A percentile compares a stretch with the other conserved stretches of the same genome.
phyloP scores from a whole-genome alignment of 2,329 filamentous ascomycete genomes.

The Catunica adiposa region DNA sequence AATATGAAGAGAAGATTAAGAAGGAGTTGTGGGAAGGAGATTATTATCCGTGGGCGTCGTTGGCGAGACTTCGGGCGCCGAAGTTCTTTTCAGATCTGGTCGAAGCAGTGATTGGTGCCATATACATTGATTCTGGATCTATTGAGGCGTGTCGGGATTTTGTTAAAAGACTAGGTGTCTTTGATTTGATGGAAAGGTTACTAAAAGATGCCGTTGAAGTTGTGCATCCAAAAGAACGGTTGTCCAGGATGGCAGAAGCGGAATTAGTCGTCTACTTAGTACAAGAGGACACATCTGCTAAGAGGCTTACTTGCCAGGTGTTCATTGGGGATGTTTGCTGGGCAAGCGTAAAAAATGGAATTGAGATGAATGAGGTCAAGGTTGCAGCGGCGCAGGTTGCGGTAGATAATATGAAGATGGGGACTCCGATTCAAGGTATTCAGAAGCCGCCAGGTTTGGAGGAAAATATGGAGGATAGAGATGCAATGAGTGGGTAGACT shows the following conservation, averaged over 20 bases:
- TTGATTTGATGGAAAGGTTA: slow-evolving; percentile 44
- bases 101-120: slow-evolving; percentile 63
- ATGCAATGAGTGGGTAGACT: not conserved
- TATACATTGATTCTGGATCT: slow-evolving; percentile 65
- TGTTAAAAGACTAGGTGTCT: slow-evolving; percentile 46
- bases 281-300: slow-evolving; percentile 39
- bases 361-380: slow-evolving; percentile 35
- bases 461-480: not conserved
- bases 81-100: slow-evolving; percentile 78
- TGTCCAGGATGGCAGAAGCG: not conserved
- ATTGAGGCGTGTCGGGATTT: slow-evolving; percentile 42
- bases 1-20: slow-evolving; percentile 32
- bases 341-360: slow-evolving; percentile 28
- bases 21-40: slow-evolving; percentile 31
- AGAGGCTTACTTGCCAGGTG: slow-evolving; percentile 35
- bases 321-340: slow-evolving; percentile 31
- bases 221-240: slow-evolving; percentile 44
- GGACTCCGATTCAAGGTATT: not conserved
- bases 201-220: slow-evolving; percentile 41
- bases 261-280: slow-evolving; percentile 35
- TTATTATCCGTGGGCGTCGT: slow-evolving; percentile 60
- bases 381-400: slow-evolving; percentile 31
- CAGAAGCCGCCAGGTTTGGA: not conserved
- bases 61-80: slow-evolving; percentile 46
- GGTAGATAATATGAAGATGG: not conserved